phyloP scores from a whole-genome alignment of 2,329 filamentous ascomycete genomes.

The Penicillium polonicum region DNA sequence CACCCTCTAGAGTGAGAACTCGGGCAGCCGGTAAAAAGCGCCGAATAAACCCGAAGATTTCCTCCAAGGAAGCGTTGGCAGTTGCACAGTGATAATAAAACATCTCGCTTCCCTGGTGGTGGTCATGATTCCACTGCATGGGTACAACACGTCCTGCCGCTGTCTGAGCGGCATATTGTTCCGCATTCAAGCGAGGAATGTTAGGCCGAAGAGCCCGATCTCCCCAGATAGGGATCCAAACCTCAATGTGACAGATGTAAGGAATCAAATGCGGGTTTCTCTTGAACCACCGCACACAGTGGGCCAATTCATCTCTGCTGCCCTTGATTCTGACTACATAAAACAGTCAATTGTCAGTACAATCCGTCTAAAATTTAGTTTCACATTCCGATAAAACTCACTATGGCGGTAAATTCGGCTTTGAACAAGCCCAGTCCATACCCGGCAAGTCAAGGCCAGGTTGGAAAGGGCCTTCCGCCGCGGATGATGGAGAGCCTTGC shows the following conservation, averaged over 20 bases:
- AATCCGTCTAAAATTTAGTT: not conserved
- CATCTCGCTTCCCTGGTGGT: constrained; percentile 3
- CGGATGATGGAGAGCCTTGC: constrained; percentile 64
- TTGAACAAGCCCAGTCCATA: constrained; percentile 69
- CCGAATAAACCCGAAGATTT: constrained; percentile 65
- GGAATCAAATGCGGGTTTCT: constrained; percentile 57
- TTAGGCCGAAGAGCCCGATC: constrained; percentile 53
- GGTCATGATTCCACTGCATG: not conserved
- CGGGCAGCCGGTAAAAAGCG: constrained; percentile 59
- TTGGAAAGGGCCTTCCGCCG: constrained; percentile 66
- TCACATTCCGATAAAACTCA: constrained; percentile 23
- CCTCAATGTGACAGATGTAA: constrained; percentile 70
- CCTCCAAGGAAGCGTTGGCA: constrained; percentile 68
- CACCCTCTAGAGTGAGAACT: constrained; percentile 72
- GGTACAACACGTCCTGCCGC: not conserved
- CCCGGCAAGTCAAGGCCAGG: constrained; percentile 56
- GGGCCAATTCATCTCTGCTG: constrained; percentile 60
- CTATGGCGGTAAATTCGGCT: constrained; percentile 69
- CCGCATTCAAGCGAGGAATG: constrained; percentile 17
- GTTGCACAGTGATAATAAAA: constrained; percentile 36
- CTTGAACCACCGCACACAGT: constrained; percentile 62
- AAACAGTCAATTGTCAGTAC: not conserved
- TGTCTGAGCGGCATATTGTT: not conserved
- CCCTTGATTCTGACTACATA: constrained; percentile 68
- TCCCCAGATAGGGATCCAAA: constrained; percentile 73